Evolutionary conservation across 2,329 filamentous ascomycete species (phyloP).

Genomic region (Whalleya microplaca): DNA sequence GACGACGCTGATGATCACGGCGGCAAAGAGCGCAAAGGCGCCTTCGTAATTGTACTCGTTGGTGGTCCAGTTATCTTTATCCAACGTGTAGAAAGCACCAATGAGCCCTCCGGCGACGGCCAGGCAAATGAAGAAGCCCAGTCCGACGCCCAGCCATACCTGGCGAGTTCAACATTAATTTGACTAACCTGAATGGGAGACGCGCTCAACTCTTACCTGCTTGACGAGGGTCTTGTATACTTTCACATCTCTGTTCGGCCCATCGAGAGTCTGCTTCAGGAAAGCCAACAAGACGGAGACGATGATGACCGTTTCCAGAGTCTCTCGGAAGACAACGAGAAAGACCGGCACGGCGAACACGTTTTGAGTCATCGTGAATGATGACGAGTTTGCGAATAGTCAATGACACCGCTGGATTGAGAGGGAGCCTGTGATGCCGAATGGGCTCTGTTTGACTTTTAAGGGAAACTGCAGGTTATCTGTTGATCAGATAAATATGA

Average conservation of each 20-base stretch:
- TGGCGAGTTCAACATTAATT: constrained; percentile 32
- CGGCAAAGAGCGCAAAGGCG: constrained; percentile 74
- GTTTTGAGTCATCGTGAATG: constrained; percentile 30
- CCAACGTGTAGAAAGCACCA: constrained; percentile 72
- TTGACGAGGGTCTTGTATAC: constrained; percentile 70
- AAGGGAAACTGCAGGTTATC: constrained; percentile 22
- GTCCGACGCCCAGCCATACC: constrained; percentile 70
- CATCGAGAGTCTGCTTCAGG: constrained; percentile 76
- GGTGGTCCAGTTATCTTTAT: constrained; percentile 66
- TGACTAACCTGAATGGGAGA: neutral
- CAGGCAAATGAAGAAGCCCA: constrained; percentile 67
- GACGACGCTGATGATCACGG: constrained; percentile 80
- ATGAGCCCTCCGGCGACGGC: constrained; percentile 70
- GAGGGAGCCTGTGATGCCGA: neutral
- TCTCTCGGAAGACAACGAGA: constrained; percentile 88
- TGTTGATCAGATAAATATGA: constrained; percentile 30
- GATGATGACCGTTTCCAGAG: constrained; percentile 81
- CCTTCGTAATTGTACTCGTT: constrained; percentile 83
- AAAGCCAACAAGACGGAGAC: constrained; percentile 86
- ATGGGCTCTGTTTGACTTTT: neutral
- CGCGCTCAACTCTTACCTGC: constrained; percentile 51
- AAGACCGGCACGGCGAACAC: constrained; percentile 58
- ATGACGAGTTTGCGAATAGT: neutral
- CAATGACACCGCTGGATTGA: neutral
- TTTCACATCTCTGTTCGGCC: constrained; percentile 61